Base-by-base conservation (phyloP, 1,284 basidiomycete species). In the Sporisorium graminicola region DNA sequence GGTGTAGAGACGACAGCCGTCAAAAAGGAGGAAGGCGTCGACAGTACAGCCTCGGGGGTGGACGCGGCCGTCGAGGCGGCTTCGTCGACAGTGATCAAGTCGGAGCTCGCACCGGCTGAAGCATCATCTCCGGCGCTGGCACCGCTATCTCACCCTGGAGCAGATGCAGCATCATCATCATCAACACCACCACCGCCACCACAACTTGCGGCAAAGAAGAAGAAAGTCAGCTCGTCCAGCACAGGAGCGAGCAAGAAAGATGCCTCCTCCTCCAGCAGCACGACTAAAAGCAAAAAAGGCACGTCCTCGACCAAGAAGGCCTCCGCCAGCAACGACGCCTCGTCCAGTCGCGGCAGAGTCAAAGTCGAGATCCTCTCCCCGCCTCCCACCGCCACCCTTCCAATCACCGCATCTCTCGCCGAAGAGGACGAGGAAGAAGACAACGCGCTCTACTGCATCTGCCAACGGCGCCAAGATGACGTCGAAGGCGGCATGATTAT, bases 401-500 rank as follows among this genome's bases (percentile, higher is more conserved):
- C 29, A 5, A 10, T 31, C 29, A 5, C 29, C 43, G 13, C 37
- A 46, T 3, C 42, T 10, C 18, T 35, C 40, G 58, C 65, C 47
- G 14, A 13, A 3, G 61, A 64, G 5, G 60, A 64, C 10, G 71
- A 75, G 18, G 78, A 78, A 18, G 69, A 70, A 37, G 79, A 78
- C 53, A 63, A 51, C 10, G 58, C 65, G 9, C 57, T 80, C 2
- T 78, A 80, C 52, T 80, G 79, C 62, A 67, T 74, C 53, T 80
- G 79, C 57, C 69, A 74, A 18, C 54, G 43, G 8, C 58, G 58
- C 3, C 74, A 77, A 24, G 70, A 68, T 31, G 81, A 82, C 27
- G 77, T 77, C 26, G 74, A 79, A 37, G 75, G 78, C n/a, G 74
- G 79, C 24, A 83, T 83, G 82, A 78, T 83, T 56, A 77, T 75